Evolutionary conservation across 140 eudicot genomes (phyloP).

Genomic region (Anethum foeniculum): DNA sequence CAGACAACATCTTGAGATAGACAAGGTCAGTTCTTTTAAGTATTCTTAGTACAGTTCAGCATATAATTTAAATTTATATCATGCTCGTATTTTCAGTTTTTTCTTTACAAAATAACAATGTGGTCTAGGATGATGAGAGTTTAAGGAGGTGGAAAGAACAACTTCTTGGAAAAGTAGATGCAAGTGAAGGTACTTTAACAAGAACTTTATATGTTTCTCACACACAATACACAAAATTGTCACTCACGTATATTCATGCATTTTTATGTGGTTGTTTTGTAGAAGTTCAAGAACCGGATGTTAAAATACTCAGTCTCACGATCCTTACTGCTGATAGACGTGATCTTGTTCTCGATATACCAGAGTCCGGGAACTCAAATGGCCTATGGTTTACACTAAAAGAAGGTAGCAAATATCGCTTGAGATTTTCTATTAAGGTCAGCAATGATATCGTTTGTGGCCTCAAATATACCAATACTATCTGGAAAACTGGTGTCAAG

Average conservation of each 20-base stretch:
- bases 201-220: neutral
- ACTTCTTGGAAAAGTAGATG: slow-evolving; percentile 66
- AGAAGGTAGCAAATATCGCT: slow-evolving; percentile 31
- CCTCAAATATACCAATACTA: slow-evolving; percentile 24
- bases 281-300: slow-evolving; percentile 19
- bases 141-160: slow-evolving; percentile 86
- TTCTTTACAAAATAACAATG: neutral
- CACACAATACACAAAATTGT: neutral
- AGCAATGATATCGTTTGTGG: slow-evolving; percentile 26
- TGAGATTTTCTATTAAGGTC: slow-evolving; percentile 28
- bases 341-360: slow-evolving; percentile 24
- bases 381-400: slow-evolving; percentile 32
- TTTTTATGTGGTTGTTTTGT: neutral
- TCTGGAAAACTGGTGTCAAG: slow-evolving; percentile 35
- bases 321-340: slow-evolving; percentile 24
- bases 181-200: slow-evolving; percentile 36
- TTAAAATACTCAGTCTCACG: slow-evolving; percentile 22
- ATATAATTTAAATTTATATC: neutral
- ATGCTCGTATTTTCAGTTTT: neutral
- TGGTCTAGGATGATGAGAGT: slow-evolving; percentile 69
- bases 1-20: slow-evolving; percentile 71
- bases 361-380: slow-evolving; percentile 21
- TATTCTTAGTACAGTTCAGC: neutral
- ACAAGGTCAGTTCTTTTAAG: slow-evolving; percentile 47
- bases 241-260: neutral